Evolutionary conservation across 192 early-diverging fungal species (phyloP).

Genomic region (Coemansia sp.): DNA sequence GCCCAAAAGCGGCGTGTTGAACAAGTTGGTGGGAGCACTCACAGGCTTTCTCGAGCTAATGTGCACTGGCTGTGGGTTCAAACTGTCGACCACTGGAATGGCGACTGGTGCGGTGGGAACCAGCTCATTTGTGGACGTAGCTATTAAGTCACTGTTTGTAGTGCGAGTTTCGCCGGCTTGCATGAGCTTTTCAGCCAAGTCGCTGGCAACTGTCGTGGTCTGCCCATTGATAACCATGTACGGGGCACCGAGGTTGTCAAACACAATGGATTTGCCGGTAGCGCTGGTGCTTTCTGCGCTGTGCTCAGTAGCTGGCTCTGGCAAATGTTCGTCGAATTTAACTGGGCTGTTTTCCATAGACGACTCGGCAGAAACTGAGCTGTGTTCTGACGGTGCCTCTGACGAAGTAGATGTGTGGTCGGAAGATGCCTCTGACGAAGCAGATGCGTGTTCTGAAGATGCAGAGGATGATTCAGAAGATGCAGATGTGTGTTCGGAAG

Average conservation of each 20-base stretch:
- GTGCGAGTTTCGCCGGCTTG: constrained; percentile 17
- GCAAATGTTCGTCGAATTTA: neutral
- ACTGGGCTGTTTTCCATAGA: neutral
- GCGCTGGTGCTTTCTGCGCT: neutral
- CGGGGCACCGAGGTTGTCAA: constrained; percentile 41
- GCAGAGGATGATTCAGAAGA: neutral
- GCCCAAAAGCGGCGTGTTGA: constrained; percentile 14
- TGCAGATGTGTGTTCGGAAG: neutral
- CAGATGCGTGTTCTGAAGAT: neutral
- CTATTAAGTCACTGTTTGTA: neutral
- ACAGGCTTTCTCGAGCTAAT: neutral
- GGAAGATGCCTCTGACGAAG: neutral
- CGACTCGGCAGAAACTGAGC: neutral
- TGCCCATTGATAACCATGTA: constrained; percentile 38
- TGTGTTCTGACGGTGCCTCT: neutral
- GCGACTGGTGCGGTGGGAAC: constrained; percentile 22
- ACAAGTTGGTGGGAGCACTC: constrained; percentile 18
- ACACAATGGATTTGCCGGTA: constrained; percentile 36
- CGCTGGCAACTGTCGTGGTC: constrained; percentile 26
- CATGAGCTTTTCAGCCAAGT: constrained; percentile 43
- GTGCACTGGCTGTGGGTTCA: neutral
- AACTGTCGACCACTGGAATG: constrained; percentile 35
- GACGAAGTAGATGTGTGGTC: neutral
- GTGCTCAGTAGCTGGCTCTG: neutral
- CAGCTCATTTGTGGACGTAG: neutral